phyloP scores from a whole-genome alignment of 2,329 filamentous ascomycete genomes.

The Pyrenochaeta sp. region DNA sequence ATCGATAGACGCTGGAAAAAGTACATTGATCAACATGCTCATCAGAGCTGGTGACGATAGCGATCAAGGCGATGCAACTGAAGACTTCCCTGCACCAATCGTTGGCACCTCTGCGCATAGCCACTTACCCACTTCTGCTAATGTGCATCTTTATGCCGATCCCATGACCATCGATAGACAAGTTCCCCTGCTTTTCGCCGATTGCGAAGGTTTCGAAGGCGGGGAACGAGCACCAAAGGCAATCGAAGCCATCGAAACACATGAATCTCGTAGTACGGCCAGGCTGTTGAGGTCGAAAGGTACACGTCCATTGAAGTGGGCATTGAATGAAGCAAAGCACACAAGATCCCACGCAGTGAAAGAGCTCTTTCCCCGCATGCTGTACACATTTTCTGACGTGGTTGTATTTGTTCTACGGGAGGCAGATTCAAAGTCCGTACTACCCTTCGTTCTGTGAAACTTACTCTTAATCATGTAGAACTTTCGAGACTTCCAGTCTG shows the following conservation, averaged over 20 bases:
- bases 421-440: constrained; percentile 46
- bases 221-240: constrained; percentile 53
- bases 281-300: no score
- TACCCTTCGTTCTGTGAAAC: background rate
- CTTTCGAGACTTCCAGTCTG: constrained; percentile 11
- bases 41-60: constrained; percentile 46
- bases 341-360: constrained; percentile 50
- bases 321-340: constrained; percentile 16
- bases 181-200: constrained; percentile 58
- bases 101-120: constrained; percentile 6
- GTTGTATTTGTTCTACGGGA: constrained; percentile 53
- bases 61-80: constrained; percentile 14
- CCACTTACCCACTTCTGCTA: constrained; percentile 23
- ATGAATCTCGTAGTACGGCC: no score
- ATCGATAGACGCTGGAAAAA: constrained; percentile 57
- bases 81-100: constrained; percentile 20
- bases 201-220: constrained; percentile 62
- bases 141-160: constrained; percentile 58
- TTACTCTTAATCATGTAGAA: no score
- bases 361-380: constrained; percentile 50
- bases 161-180: constrained; percentile 50
- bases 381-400: constrained; percentile 55
- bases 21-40: constrained; percentile 58
- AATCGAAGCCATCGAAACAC: constrained; percentile 51
- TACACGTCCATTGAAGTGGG: constrained; percentile 26